A percentile compares a stretch with the other conserved stretches of the same genome.
phyloP scores from a whole-genome alignment of 495 filamentous ascomycete genomes.

The Hyphodiscus hymeniophilus region DNA sequence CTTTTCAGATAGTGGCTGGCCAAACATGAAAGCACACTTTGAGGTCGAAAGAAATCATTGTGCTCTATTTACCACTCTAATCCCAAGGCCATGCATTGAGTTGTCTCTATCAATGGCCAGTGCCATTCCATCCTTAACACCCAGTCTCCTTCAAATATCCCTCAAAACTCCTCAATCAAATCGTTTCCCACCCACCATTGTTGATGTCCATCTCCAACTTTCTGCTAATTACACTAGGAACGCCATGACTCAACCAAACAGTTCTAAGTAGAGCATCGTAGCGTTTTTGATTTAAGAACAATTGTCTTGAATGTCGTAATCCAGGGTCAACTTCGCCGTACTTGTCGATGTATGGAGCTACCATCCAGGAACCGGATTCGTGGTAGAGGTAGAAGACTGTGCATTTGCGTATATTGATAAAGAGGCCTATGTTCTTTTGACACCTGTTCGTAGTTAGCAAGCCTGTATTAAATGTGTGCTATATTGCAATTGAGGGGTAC shows the following conservation, averaged over 20 bases:
- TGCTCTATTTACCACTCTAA: too few species aligned
- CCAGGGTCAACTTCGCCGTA: constrained; percentile 90
- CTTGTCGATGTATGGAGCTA: constrained; percentile 88
- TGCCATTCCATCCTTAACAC: too few species aligned
- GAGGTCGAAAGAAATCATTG: too few species aligned
- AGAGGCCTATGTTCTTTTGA: constrained; percentile 79
- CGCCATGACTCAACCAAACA: constrained; percentile 78
- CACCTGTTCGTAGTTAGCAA: constrained; percentile 53
- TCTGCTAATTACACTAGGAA: constrained; percentile 82
- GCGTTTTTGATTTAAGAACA: constrained; percentile 86
- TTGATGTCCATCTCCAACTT: constrained; percentile 93
- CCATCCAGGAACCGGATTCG: constrained; percentile 71
- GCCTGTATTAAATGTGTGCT: not conserved
- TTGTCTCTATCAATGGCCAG: too few species aligned
- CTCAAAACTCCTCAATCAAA: constrained; percentile 41
- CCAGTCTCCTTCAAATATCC: too few species aligned
- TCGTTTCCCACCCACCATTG: constrained; percentile 94
- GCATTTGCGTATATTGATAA: constrained; percentile 95
- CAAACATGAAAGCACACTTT: too few species aligned
- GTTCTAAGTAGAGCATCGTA: constrained; percentile 83
- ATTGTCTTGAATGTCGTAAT: constrained; percentile 69
- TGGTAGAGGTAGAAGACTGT: constrained; percentile 78
- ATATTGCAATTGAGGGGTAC: constrained; percentile 23
- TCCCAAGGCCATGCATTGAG: too few species aligned
- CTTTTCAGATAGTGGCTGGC: too few species aligned